Evolutionary conservation across 75 land plant genomes (phyloP).

Genomic region (Pinus taeda): DNA sequence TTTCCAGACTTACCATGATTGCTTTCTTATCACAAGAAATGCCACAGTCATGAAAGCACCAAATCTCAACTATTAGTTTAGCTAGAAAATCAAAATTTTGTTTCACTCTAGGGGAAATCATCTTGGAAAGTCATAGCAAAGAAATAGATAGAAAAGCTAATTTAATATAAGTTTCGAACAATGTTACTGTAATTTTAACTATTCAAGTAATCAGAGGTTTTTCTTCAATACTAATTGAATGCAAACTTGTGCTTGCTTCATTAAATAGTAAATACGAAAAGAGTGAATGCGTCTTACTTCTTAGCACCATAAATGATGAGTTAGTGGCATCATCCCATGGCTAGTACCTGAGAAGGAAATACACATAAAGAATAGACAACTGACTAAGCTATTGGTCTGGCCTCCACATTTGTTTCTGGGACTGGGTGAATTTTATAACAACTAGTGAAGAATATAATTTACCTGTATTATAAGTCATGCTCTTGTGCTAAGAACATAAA

Average conservation of each 20-base stretch:
- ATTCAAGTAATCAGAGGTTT: background rate
- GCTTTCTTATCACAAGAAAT: conserved; percentile 95
- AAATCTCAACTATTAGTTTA: conserved; percentile 79
- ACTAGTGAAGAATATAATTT: no score
- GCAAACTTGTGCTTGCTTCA: background rate
- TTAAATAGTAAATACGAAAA: background rate
- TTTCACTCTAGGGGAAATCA: conserved; percentile 60
- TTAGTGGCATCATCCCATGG: conserved; percentile 99
- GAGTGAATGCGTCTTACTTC: conserved; percentile 41
- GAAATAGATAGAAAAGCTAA: no score
- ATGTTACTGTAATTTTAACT: no score
- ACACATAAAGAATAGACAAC: no score
- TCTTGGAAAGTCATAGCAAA: background rate
- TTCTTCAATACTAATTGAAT: no score
- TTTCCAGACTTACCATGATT: conserved; percentile 44
- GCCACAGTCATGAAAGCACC: conserved; percentile 99
- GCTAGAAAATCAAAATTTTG: conserved; percentile 92
- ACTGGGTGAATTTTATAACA: no score
- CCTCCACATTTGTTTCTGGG: no score
- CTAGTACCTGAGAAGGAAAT: conserved; percentile 79
- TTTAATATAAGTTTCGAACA: no score
- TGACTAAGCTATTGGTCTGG: no score
- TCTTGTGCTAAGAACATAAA: no score
- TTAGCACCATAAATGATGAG: conserved; percentile 78
- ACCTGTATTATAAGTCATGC: no score